Percentiles rank a stretch among this genome's conserved stretches.
Conservation (phyloP, 2,329 filamentous ascomycete genomes). For the Exserohilum rostratum region DNA sequence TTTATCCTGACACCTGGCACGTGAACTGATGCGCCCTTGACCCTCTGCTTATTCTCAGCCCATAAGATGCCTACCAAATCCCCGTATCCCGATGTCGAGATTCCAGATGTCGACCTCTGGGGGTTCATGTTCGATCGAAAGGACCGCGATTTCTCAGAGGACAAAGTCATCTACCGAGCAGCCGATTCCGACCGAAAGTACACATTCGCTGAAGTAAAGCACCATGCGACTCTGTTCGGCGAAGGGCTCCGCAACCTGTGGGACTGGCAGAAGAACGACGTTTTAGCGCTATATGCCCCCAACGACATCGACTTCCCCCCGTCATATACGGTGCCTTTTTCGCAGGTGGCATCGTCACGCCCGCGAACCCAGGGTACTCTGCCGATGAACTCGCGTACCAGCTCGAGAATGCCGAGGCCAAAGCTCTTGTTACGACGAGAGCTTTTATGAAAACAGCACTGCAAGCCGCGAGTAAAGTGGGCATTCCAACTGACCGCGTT, state of each 20-base stretch:
- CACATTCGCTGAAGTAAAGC: constrained; percentile 70
- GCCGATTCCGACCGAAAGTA: constrained; percentile 53
- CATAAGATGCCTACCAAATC: constrained; percentile 28
- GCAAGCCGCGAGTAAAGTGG: constrained; percentile 71
- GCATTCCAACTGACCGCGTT: constrained; percentile 72
- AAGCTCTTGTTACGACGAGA: constrained; percentile 74
- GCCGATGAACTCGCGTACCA: constrained; percentile 82
- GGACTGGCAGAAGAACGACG: constrained; percentile 81
- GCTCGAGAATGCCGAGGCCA: constrained; percentile 75
- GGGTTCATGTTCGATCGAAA: constrained; percentile 31
- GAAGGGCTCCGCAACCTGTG: constrained; percentile 74
- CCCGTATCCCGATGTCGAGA: constrained; percentile 30
- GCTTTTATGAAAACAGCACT: constrained; percentile 66
- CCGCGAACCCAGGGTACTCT: constrained; percentile 86
- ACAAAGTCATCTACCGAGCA: constrained; percentile 34
- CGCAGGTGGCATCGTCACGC: constrained; percentile 79
- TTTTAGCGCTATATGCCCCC: constrained; percentile 79
- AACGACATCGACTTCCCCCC: constrained; percentile 83
- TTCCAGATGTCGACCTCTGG: constrained; percentile 32
- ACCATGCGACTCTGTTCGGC: constrained; percentile 73
- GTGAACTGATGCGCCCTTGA: not conserved
- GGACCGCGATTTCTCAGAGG: constrained; percentile 27
- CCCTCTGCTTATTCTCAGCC: not conserved
- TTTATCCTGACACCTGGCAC: not conserved
- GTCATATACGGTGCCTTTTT: constrained; percentile 79